A percentile compares a stretch with the other conserved stretches of the same genome.
These are phyloP conservation scores for Castanea sativa DNA, from an alignment of 306 rosid species.

Conservation along the genomic window DNA sequence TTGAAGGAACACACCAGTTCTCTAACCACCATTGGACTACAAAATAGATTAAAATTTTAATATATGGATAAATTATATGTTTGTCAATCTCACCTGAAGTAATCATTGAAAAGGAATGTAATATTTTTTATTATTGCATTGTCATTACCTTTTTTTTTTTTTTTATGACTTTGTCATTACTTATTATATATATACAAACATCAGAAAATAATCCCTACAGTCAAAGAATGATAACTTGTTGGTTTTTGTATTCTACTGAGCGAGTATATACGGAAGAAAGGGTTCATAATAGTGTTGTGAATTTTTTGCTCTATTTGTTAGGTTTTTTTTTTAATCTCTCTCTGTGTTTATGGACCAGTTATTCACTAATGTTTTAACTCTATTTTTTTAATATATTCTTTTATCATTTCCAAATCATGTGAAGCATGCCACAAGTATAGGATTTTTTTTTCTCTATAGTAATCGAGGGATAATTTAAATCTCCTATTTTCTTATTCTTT, in stretches of 20 bases:
- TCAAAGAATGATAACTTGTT: background rate
- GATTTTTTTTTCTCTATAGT: too few relatives aligned
- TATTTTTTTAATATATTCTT: background rate
- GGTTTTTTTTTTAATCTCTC: background rate
- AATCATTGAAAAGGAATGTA: constrained; percentile 2
- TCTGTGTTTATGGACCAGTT: background rate
- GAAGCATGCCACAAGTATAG: too few relatives aligned
- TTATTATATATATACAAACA: background rate
- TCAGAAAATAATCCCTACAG: background rate
- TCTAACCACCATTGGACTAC: background rate
- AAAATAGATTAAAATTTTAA: background rate
- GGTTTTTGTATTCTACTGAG: background rate
- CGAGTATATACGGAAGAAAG: background rate
- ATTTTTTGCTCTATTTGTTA: background rate
- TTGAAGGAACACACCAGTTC: background rate
- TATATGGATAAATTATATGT: background rate
- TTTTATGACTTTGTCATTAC: background rate
- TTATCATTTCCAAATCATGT: too few relatives aligned
- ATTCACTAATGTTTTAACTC: background rate
- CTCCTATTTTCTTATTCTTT: too few relatives aligned
- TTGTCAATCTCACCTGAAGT: constrained; percentile 9
- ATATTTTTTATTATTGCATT: background rate
- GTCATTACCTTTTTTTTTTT: background rate
- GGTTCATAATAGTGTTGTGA: background rate
- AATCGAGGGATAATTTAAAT: too few relatives aligned